These are phyloP conservation scores for Hortaea werneckii DNA, from an alignment of 2,329 filamentous ascomycete species.

Conservation along the genomic window DNA sequence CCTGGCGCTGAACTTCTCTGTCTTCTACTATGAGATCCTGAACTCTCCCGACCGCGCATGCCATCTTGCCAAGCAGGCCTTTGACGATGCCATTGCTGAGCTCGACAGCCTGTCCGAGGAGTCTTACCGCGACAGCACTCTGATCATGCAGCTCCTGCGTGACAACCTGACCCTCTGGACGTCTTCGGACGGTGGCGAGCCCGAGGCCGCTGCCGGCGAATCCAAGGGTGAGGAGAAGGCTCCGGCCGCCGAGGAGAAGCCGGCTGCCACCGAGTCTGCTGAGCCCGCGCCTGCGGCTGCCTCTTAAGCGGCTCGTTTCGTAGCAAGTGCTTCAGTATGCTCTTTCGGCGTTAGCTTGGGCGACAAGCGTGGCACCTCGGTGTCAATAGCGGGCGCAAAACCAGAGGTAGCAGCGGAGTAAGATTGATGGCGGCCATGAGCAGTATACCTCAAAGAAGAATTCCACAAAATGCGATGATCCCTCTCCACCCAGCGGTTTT, in stretches of 20 bases:
- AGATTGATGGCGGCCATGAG: background rate
- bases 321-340: background rate
- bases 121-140: slow-evolving; percentile 96
- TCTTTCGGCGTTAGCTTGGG: background rate
- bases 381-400: background rate
- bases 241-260: slow-evolving; percentile 38
- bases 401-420: background rate
- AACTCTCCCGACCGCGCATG: slow-evolving; percentile 96
- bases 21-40: slow-evolving; percentile 99
- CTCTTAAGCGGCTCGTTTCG: slow-evolving; percentile 9
- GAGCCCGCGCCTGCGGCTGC: slow-evolving; percentile 13
- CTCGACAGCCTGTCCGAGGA: slow-evolving; percentile 96
- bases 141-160: slow-evolving; percentile 98
- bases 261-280: slow-evolving; percentile 34
- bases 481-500: background rate
- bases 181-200: slow-evolving; percentile 78
- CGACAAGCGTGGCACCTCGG: background rate
- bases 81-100: slow-evolving; percentile 97
- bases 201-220: slow-evolving; percentile 47
- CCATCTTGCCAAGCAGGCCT: slow-evolving; percentile 98
- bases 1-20: slow-evolving; percentile 96
- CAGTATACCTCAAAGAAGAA: background rate
- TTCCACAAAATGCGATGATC: background rate
- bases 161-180: slow-evolving; percentile 99
- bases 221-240: slow-evolving; percentile 41